These are phyloP conservation scores for Fragaria ananassa DNA, from an alignment of 306 rosid genomes.

Conservation along the genomic window DNA sequence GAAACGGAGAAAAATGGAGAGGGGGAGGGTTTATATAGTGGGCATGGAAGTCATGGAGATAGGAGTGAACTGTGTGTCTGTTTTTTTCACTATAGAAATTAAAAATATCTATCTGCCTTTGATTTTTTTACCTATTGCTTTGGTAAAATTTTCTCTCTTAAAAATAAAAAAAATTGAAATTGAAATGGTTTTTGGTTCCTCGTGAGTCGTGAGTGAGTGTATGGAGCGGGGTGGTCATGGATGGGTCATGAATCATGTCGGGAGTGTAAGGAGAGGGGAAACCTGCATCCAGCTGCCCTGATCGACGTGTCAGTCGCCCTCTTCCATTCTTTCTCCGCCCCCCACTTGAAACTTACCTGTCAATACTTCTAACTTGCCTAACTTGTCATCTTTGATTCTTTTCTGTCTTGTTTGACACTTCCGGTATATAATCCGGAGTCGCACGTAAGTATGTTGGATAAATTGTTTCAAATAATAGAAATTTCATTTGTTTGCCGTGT, in stretches of 20 bases:
- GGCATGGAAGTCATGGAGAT: constrained; percentile 17
- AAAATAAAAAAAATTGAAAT: neutral
- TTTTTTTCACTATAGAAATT: neutral
- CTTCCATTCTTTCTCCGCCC: neutral
- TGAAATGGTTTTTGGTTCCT: neutral
- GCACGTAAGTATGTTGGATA: neutral
- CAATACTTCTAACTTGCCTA: neutral
- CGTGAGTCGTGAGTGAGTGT: neutral
- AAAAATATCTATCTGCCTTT: neutral
- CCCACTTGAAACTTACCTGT: neutral
- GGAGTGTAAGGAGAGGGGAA: neutral
- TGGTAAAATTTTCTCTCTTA: neutral
- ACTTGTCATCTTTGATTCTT: neutral
- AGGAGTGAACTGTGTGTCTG: neutral
- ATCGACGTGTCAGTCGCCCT: constrained; percentile 18
- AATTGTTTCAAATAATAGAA: neutral
- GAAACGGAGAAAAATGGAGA: neutral
- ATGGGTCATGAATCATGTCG: constrained; percentile 3
- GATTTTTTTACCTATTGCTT: neutral
- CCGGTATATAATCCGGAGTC: neutral
- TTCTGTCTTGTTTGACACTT: neutral
- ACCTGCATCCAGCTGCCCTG: constrained; percentile 25
- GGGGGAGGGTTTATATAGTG: constrained; percentile 33
- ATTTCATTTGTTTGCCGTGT: neutral
- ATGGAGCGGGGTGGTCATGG: constrained; percentile 4